phyloP scores from a whole-genome alignment of 1,139 yeast species.

The Blastobotrys malaysiensis region DNA sequence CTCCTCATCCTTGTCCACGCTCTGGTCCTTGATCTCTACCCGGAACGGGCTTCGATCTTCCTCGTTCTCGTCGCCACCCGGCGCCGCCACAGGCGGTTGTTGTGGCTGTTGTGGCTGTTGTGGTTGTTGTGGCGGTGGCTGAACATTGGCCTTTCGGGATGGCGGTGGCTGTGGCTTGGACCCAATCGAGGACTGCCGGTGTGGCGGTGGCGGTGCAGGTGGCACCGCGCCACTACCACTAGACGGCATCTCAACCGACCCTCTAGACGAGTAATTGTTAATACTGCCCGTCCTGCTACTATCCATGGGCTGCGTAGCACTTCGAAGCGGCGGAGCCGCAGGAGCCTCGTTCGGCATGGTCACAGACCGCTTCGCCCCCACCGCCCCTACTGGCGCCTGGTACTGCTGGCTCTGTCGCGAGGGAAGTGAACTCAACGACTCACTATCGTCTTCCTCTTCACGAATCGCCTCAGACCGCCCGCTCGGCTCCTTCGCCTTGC shows the following conservation, averaged over 20 bases:
- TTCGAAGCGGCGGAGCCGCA: neutral
- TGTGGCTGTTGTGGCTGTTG: constrained; percentile 4
- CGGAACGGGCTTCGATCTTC: constrained; percentile 21
- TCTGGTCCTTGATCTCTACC: constrained; percentile 28
- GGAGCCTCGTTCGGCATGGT: neutral
- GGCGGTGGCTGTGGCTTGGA: constrained; percentile 61
- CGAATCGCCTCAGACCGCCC: constrained; percentile 1
- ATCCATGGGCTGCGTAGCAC: neutral
- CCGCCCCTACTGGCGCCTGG: constrained; percentile 4
- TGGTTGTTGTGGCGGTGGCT: constrained; percentile 1
- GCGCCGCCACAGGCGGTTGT: no score
- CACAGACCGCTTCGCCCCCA: neutral
- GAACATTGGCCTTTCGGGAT: constrained; percentile 46
- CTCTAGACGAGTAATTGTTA: neutral
- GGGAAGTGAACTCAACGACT: neutral
- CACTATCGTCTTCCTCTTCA: neutral
- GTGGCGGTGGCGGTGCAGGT: constrained; percentile 9
- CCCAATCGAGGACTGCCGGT: constrained; percentile 6
- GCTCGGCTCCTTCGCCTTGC: constrained; percentile 10
- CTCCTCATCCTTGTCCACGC: constrained; percentile 32
- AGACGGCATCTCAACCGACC: neutral
- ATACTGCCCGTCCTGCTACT: neutral
- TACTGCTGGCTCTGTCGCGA: neutral
- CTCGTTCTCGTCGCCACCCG: constrained; percentile 14
- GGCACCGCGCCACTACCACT: neutral